These are phyloP conservation scores for Micractinium sp. DNA, from an alignment of 139 green algal genomes.

Conservation along the genomic window DNA sequence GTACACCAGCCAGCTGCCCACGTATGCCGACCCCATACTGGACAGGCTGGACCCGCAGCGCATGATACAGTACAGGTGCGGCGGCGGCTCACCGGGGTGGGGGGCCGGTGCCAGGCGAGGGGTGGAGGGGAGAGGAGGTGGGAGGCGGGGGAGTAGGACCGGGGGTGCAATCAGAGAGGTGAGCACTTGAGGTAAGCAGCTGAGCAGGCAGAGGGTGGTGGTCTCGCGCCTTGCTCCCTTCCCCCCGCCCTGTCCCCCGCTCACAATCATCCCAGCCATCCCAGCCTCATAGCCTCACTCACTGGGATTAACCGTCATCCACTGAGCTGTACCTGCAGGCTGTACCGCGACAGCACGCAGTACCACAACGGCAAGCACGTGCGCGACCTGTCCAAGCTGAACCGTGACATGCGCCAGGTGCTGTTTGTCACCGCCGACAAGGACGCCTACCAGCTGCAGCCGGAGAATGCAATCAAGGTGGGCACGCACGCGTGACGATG, in stretches of 20 bases:
- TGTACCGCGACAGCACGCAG: constrained; percentile 92
- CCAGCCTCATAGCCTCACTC: no score
- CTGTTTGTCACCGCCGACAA: constrained; percentile 75
- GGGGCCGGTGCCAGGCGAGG: no score
- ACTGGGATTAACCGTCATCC: no score
- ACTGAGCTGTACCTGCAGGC: constrained; percentile 36
- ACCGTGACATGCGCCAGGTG: constrained; percentile 87
- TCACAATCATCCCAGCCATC: no score
- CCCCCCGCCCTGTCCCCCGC: no score
- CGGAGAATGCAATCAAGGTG: constrained; percentile 91
- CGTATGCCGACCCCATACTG: constrained; percentile 92
- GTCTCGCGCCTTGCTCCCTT: no score
- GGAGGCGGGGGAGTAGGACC: no score
- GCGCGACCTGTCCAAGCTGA: constrained; percentile 94
- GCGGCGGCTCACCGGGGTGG: background rate
- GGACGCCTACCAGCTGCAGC: constrained; percentile 77
- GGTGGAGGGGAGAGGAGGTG: no score
- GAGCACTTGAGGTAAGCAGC: no score
- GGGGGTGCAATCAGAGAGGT: no score
- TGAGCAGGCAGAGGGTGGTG: background rate
- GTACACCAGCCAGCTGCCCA: constrained; percentile 87
- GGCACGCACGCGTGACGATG: no score
- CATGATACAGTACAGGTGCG: constrained; percentile 67
- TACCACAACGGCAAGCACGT: constrained; percentile 91
- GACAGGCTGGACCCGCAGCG: constrained; percentile 90